Conservation (phyloP, 2,329 filamentous ascomycete genomes). For the Cercospora sp. region DNA sequence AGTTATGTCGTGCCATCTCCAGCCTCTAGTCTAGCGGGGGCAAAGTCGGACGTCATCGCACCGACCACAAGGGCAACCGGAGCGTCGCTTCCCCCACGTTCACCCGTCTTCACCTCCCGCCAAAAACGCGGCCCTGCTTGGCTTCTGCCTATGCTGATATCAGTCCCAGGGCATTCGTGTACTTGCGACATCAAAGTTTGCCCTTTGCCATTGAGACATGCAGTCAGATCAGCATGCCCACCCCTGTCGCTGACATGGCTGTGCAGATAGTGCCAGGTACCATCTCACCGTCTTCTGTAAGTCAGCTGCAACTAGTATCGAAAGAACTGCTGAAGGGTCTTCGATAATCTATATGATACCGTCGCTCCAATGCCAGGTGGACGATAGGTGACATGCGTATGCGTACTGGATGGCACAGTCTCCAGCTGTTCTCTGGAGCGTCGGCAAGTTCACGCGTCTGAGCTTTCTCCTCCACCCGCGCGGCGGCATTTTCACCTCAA, state of each 20-base stretch:
- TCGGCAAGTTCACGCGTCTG: not conserved
- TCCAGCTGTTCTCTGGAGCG: not conserved
- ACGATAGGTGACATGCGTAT: not conserved
- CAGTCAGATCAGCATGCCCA: constrained; percentile 1
- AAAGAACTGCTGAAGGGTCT: not conserved
- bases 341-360: not conserved
- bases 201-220: not conserved
- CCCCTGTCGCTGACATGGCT: constrained; percentile 5
- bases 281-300: not conserved
- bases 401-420: not conserved
- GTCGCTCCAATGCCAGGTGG: not conserved
- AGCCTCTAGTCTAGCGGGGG: not conserved
- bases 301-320: not conserved
- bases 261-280: not conserved
- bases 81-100: not conserved
- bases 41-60: not conserved
- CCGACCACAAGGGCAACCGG: not conserved
- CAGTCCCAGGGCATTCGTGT: not conserved
- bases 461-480: not conserved
- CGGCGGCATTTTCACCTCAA: not conserved
- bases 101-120: not conserved
- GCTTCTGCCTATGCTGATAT: not conserved
- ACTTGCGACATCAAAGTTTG: not conserved
- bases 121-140: not conserved
- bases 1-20: not conserved